phyloP scores from a whole-genome alignment of 1,139 yeast species.

The Kodamaea alishanica region DNA sequence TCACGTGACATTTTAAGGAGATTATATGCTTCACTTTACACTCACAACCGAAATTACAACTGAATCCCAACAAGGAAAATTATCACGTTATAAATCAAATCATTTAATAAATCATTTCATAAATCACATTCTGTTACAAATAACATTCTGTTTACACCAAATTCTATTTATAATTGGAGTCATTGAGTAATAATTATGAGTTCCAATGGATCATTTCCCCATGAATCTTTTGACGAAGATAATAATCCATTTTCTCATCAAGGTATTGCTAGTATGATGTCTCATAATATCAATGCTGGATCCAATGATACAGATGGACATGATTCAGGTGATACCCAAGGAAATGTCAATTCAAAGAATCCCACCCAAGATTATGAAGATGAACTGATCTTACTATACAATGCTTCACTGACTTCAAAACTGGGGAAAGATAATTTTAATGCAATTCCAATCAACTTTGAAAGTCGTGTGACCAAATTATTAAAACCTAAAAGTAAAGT shows the following conservation, averaged over 20 bases:
- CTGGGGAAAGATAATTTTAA: slow-evolving; percentile 16
- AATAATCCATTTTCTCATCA: slow-evolving; percentile 49
- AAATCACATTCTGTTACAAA: slow-evolving; percentile 1
- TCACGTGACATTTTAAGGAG: no score
- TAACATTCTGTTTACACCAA: slow-evolving; percentile 4
- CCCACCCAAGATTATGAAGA: slow-evolving; percentile 18
- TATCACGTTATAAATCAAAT: no score
- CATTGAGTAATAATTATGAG: not conserved
- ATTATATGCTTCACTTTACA: no score
- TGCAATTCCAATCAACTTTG: slow-evolving; percentile 34
- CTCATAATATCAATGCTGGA: slow-evolving; percentile 7
- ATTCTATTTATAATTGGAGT: not conserved
- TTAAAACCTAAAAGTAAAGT: slow-evolving; percentile 32
- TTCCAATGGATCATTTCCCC: not conserved
- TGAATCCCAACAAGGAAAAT: no score
- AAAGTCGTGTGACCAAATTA: slow-evolving; percentile 37
- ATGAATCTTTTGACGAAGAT: slow-evolving; percentile 33
- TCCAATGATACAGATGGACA: not conserved
- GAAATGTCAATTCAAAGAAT: slow-evolving; percentile 5
- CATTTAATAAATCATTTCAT: not conserved
- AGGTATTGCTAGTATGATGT: slow-evolving; percentile 29
- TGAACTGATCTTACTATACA: slow-evolving; percentile 28
- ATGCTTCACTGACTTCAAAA: slow-evolving; percentile 8
- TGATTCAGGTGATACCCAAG: slow-evolving; percentile 1
- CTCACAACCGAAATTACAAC: no score